phyloP scores from a whole-genome alignment of 305 asterid species.

The Solanum hybrid region DNA sequence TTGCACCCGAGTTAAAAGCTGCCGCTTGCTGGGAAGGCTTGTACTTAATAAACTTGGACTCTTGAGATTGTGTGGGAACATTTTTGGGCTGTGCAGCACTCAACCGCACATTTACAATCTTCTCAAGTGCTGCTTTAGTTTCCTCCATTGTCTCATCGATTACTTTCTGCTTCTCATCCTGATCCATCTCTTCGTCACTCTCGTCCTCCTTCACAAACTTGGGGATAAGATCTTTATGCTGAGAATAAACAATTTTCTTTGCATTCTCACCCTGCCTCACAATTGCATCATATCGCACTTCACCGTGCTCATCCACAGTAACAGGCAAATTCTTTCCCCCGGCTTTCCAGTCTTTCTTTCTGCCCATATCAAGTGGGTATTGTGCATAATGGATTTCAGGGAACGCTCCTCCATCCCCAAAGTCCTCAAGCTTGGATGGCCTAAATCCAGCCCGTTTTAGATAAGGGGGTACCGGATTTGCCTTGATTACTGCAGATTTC shows the following conservation, averaged over 20 bases:
- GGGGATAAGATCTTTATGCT: conserved; percentile 69
- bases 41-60: conserved; percentile 75
- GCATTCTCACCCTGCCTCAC: conserved; percentile 76
- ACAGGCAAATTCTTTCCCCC: conserved; percentile 58
- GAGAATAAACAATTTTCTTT: conserved; percentile 65
- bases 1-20: conserved; percentile 87
- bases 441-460: conserved; percentile 63
- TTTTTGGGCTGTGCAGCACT: conserved; percentile 90
- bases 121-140: conserved; percentile 79
- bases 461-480: conserved; percentile 47
- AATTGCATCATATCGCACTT: conserved; percentile 61
- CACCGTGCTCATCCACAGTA: conserved; percentile 72
- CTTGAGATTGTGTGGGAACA: conserved; percentile 59
- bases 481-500: conserved; percentile 25
- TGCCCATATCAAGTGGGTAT: conserved; percentile 79
- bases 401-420: conserved; percentile 86
- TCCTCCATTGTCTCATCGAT: conserved; percentile 64
- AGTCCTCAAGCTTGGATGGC: conserved; percentile 74
- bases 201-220: conserved; percentile 44
- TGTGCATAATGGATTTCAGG: conserved; percentile 79
- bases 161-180: conserved; percentile 71
- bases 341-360: conserved; percentile 39
- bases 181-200: conserved; percentile 52
- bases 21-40: conserved; percentile 81
- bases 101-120: conserved; percentile 72